Base-by-base conservation (phyloP, 306 rosid genomes). In the Malus asiatica region DNA sequence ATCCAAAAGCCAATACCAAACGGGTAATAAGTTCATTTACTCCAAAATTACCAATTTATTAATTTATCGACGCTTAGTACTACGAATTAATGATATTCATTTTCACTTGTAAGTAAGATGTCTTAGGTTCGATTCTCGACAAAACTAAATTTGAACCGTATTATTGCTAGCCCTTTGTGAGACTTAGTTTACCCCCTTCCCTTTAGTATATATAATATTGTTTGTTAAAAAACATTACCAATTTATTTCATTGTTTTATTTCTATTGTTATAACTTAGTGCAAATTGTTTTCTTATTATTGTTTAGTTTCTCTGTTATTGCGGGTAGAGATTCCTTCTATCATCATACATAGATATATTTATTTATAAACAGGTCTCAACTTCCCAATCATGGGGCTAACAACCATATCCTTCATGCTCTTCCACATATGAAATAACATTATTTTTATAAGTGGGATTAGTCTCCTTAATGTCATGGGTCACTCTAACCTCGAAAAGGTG, bases 361-460 rank as follows among this genome's bases (percentile, higher is more conserved):
- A 25, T 52, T 80, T 20, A 67, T 78, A 77, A 75, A 62, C 74
- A 55, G 69, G 55, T 78, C 84, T 77, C 78, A 84, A 79, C 86
- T 86, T 76, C 70, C 84, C 87, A 81, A 84, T 81, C 79, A 25
- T 78, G 68, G 72, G 79, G 35, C 78, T 78, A 82, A 76, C 90
- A 63, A 85, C 88, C 87, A 79, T 84, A 84, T 87, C 82, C 68
- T 79, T 77, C 84, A 76, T 70, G 83, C 79, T 87, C 79, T 77
- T 33, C 81, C 72, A 65, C 67, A 81, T 68, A 72, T 75, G 74
- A 75, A 51, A 58, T 33, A 72, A 48, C 30, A 74, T 70, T 29
- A 4, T 55, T 29, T 25, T 30, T 11, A 27, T 76, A 68, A 71
- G 73, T 77, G 78, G 72, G 83, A 79, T 78, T 81, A 70, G 61